A percentile compares a stretch with the other conserved stretches of the same genome.
These are phyloP conservation scores for Podospora tetraspora DNA, from an alignment of 495 filamentous ascomycete genomes.

Conservation along the genomic window DNA sequence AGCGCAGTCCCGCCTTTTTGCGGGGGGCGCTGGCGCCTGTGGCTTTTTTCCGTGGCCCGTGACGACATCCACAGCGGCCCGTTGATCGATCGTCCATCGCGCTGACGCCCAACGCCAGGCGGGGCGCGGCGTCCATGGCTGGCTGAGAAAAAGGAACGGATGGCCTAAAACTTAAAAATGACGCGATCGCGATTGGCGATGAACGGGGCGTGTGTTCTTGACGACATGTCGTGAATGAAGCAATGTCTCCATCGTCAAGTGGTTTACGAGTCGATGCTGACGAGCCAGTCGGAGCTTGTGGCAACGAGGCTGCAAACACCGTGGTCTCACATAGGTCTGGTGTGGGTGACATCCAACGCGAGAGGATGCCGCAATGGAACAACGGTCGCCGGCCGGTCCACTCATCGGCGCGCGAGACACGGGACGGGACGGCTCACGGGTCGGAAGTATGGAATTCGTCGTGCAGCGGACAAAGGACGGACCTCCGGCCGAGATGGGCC, in stretches of 20 bases:
- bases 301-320: not conserved
- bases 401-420: not conserved
- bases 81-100: not conserved
- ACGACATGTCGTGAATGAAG: not conserved
- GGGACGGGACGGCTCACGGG: not conserved
- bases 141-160: not conserved
- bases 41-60: not conserved
- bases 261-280: no score
- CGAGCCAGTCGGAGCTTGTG: not conserved
- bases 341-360: not conserved
- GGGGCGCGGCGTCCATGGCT: not conserved
- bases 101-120: not conserved
- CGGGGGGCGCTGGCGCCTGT: not conserved
- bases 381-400: not conserved
- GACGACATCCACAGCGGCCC: not conserved
- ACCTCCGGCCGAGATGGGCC: no score
- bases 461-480: no score
- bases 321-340: not conserved
- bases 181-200: not conserved
- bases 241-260: not conserved
- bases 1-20: not conserved
- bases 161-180: not conserved
- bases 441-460: not conserved
- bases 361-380: not conserved
- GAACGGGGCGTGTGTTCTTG: not conserved